Percentiles rank a stretch among this genome's conserved stretches.
Conservation (phyloP, 2,329 filamentous ascomycete species). For the Rutstroemia sp. region DNA sequence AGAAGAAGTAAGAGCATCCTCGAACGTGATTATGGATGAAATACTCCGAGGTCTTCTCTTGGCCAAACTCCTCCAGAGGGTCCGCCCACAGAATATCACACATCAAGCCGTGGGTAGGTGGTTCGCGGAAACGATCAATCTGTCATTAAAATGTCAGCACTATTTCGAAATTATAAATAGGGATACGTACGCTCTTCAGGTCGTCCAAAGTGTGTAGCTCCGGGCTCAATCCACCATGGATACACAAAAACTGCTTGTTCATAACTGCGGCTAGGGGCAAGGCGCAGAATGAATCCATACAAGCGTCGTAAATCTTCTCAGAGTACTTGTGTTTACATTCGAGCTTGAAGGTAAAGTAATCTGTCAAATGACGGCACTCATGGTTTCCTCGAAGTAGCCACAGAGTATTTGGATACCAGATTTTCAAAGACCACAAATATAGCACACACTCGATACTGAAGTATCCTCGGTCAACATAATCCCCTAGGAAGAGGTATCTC, state of each 20-base stretch:
- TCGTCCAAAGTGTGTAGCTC: constrained; percentile 95
- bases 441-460: constrained; percentile 99
- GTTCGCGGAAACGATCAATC: constrained; percentile 97
- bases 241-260: constrained; percentile 99
- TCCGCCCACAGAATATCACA: constrained; percentile 99
- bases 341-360: constrained; percentile 99
- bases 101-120: constrained; percentile 95
- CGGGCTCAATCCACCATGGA: constrained; percentile 92
- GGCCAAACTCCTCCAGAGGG: constrained; percentile 94
- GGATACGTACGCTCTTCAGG: constrained; percentile 64
- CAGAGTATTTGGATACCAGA: constrained; percentile 95
- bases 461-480: constrained; percentile 97
- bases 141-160: constrained; percentile 31
- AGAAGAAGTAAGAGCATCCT: constrained; percentile 99
- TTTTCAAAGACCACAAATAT: constrained; percentile 97
- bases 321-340: constrained; percentile 99
- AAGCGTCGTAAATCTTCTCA: constrained; percentile 90
- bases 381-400: constrained; percentile 98
- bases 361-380: constrained; percentile 96
- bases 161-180: not conserved
- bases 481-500: constrained; percentile 90
- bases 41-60: constrained; percentile 96
- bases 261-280: constrained; percentile 92
- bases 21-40: constrained; percentile 98
- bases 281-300: constrained; percentile 96